Conservation (phyloP, 2,329 filamentous ascomycete genomes). For the Chaetoscypha palmicola region DNA sequence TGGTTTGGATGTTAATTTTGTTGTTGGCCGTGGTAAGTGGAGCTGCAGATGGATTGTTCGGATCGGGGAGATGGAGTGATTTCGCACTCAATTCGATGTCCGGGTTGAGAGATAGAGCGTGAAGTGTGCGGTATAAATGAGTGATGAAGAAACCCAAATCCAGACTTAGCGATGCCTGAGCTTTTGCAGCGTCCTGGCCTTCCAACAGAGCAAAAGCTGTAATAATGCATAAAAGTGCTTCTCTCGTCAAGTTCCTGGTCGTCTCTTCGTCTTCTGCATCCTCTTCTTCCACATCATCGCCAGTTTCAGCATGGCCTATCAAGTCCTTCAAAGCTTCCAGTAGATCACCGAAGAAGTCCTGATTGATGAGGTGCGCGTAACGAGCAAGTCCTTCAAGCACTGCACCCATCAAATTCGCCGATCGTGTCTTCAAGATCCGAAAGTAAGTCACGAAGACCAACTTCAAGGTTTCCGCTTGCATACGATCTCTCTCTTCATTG, state of each 20-base stretch:
- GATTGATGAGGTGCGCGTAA: constrained; percentile 95
- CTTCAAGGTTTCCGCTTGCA: constrained; percentile 94
- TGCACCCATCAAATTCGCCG: constrained; percentile 86
- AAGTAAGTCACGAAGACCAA: constrained; percentile 95
- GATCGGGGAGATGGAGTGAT: constrained; percentile 64
- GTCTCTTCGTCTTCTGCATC: constrained; percentile 44
- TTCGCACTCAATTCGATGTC: constrained; percentile 78
- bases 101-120: constrained; percentile 70
- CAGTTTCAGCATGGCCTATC: constrained; percentile 65
- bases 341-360: constrained; percentile 96
- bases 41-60: constrained; percentile 41
- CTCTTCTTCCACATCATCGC: constrained; percentile 38
- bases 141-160: constrained; percentile 94
- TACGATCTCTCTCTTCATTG: constrained; percentile 86
- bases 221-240: constrained; percentile 87
- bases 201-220: constrained; percentile 95
- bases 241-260: constrained; percentile 70
- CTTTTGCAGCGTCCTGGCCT: constrained; percentile 85
- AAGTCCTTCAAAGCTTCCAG: constrained; percentile 92
- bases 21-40: constrained; percentile 42
- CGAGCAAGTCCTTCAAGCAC: constrained; percentile 90
- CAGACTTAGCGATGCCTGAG: constrained; percentile 72
- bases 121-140: constrained; percentile 82
- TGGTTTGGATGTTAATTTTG: constrained; percentile 91
- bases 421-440: constrained; percentile 78